A percentile compares a stretch with the other conserved stretches of the same genome.
These are phyloP conservation scores for Saccharomycopsis fodiens DNA, from an alignment of 805 yeast genomes.

Conservation along the genomic window DNA sequence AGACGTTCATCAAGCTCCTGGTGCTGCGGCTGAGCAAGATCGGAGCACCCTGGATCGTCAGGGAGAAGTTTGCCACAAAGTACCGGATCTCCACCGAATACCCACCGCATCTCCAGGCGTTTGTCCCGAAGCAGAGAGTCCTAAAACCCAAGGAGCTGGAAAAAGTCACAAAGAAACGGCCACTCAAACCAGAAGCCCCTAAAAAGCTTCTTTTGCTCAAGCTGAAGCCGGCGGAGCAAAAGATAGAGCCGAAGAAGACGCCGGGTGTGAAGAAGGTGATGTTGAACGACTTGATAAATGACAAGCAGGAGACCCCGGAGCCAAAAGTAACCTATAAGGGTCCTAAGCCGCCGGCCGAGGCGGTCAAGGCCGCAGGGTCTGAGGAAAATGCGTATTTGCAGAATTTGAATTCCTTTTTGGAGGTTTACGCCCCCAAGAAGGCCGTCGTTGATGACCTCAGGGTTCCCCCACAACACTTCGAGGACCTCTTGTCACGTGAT, in stretches of 20 bases:
- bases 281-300: neutral
- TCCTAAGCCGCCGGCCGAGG: conserved; percentile 16
- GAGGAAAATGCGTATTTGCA: conserved; percentile 14
- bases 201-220: neutral
- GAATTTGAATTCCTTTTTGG: conserved; percentile 6
- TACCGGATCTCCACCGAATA: conserved; percentile 57
- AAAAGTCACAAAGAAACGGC: neutral
- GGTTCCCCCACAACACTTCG: neutral
- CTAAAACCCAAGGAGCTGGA: neutral
- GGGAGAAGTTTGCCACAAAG: conserved; percentile 61
- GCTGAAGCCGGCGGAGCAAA: neutral
- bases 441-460: conserved; percentile 18
- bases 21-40: conserved; percentile 70
- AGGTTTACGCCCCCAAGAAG: conserved; percentile 16
- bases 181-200: neutral
- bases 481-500: neutral
- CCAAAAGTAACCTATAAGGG: conserved; percentile 9
- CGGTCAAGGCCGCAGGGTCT: conserved; percentile 7
- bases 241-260: too few relatives aligned
- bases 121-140: conserved; percentile 15
- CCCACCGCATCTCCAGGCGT: conserved; percentile 43
- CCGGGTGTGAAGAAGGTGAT: neutral
- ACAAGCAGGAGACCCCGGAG: neutral
- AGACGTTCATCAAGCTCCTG: conserved; percentile 78
- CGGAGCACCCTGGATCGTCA: conserved; percentile 96